phyloP scores from a whole-genome alignment of 768 basidiomycete genomes.

The Dentipellis sp. region DNA sequence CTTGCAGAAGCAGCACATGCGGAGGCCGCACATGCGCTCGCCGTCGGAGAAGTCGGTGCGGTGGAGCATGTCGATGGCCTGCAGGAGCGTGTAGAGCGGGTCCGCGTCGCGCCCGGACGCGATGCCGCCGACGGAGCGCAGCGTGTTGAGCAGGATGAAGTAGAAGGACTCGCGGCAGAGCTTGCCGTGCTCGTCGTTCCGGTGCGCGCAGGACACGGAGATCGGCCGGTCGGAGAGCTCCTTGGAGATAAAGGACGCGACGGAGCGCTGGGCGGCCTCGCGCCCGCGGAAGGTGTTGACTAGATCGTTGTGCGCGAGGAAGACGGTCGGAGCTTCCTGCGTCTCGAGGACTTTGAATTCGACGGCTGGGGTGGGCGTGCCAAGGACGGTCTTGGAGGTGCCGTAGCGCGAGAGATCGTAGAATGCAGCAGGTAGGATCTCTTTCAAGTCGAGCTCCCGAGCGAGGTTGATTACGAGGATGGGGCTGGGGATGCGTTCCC shows the following conservation, averaged over 20 bases:
- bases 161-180: constrained; percentile 65
- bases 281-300: constrained; percentile 46
- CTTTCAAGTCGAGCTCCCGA: constrained; percentile 46
- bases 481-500: constrained; percentile 54
- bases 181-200: constrained; percentile 24
- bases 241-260: constrained; percentile 49
- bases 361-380: constrained; percentile 25
- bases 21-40: constrained; percentile 36
- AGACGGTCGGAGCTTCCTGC: constrained; percentile 7
- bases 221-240: constrained; percentile 44
- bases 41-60: constrained; percentile 66
- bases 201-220: constrained; percentile 39
- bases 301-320: constrained; percentile 31
- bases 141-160: constrained; percentile 64
- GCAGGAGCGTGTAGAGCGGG: constrained; percentile 57
- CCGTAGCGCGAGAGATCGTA: constrained; percentile 71
- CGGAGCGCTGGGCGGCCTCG: constrained; percentile 51
- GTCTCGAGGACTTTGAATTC: not conserved
- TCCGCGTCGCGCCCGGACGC: constrained; percentile 67
- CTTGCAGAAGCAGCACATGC: constrained; percentile 44
- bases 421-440: constrained; percentile 59
- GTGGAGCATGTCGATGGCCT: constrained; percentile 63
- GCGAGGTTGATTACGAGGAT: constrained; percentile 65
- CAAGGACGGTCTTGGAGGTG: constrained; percentile 56
- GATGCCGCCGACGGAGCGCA: constrained; percentile 64